Evolutionary conservation across 805 yeast species (phyloP).

Genomic region (Candida ipomoeae): DNA sequence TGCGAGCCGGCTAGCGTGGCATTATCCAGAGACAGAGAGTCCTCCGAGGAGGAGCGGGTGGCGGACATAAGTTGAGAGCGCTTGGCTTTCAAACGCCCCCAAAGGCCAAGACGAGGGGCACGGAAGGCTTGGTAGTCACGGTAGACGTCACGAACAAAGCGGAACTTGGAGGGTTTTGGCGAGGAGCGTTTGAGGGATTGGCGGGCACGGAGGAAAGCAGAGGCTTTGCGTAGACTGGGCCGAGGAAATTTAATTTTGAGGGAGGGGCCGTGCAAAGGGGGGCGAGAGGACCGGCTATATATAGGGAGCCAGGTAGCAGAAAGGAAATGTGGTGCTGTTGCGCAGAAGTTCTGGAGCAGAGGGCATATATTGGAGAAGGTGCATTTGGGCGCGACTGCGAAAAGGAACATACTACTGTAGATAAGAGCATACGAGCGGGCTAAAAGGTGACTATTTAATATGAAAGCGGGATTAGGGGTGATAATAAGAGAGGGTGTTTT

Average conservation of each 20-base stretch:
- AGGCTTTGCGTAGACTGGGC: slow-evolving; percentile 10
- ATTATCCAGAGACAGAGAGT: slow-evolving; percentile 1
- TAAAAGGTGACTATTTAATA: background rate
- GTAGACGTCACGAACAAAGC: slow-evolving; percentile 28
- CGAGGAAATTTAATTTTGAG: slow-evolving; percentile 12
- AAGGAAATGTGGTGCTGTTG: background rate
- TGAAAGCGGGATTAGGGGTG: too few species aligned
- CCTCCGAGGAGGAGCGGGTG: background rate
- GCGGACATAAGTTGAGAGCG: slow-evolving; percentile 15
- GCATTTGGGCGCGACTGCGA: slow-evolving; percentile 3
- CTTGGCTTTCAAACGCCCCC: slow-evolving; percentile 14
- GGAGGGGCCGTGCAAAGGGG: background rate
- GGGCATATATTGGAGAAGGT: background rate
- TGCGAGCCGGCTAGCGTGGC: background rate
- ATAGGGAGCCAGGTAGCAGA: background rate
- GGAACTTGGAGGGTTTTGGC: slow-evolving; percentile 20
- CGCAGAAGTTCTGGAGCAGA: slow-evolving; percentile 1
- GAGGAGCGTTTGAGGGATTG: slow-evolving; percentile 14
- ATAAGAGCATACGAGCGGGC: background rate
- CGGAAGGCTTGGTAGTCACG: slow-evolving; percentile 30
- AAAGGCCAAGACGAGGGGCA: slow-evolving; percentile 14
- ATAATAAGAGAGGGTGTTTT: too few species aligned
- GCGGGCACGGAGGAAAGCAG: slow-evolving; percentile 13
- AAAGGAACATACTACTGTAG: background rate
- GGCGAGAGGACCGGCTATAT: background rate